Conservation (phyloP, 2,329 filamentous ascomycete species). For the Hypoxylon sp. region DNA sequence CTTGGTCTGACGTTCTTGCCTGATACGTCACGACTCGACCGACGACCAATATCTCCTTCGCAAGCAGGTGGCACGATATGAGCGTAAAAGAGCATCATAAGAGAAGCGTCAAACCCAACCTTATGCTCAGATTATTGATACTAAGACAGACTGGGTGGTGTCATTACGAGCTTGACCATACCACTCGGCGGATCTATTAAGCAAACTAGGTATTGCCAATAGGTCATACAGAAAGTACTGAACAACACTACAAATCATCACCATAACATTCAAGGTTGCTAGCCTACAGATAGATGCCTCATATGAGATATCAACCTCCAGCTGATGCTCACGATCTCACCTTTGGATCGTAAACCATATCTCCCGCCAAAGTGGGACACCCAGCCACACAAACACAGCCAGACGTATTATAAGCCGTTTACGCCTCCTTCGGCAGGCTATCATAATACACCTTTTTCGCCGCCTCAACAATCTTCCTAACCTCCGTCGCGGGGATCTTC, state of each 20-base stretch:
- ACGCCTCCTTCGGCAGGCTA: slow-evolving; percentile 33
- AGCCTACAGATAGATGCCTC: not conserved
- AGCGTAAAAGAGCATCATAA: no score
- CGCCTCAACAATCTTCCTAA: slow-evolving; percentile 69
- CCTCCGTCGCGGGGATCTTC: slow-evolving; percentile 68
- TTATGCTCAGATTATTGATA: no score
- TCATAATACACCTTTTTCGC: slow-evolving; percentile 62
- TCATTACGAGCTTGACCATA: not conserved
- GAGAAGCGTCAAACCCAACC: no score
- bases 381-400: not conserved
- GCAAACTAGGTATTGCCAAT: not conserved
- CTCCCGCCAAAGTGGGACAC: not conserved
- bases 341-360: not conserved
- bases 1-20: no score
- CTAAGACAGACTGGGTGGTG: not conserved
- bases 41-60: not conserved
- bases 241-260: not conserved
- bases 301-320: not conserved
- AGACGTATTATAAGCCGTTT: not conserved
- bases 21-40: not conserved
- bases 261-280: not conserved
- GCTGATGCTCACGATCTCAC: not conserved
- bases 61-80: no score
- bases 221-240: not conserved
- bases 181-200: not conserved